phyloP scores from a whole-genome alignment of 768 basidiomycete genomes.

The Tulasnella sp. region DNA sequence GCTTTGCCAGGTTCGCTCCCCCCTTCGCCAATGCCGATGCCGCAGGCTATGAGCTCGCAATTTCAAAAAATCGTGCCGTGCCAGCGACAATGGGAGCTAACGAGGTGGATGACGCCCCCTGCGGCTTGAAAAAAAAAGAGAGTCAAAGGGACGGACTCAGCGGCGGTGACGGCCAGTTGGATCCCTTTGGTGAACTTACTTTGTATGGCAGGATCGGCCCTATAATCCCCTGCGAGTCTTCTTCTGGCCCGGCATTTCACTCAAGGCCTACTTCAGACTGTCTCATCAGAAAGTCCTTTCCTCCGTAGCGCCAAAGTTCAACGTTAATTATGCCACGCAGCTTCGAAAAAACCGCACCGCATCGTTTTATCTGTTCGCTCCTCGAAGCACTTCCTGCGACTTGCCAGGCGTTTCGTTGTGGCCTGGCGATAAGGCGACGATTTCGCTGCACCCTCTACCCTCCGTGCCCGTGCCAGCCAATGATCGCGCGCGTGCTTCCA shows the following conservation, averaged over 20 bases:
- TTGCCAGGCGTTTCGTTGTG: neutral
- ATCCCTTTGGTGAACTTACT: neutral
- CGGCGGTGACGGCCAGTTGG: neutral
- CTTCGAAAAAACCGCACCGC: too few relatives aligned
- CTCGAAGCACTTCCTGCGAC: neutral
- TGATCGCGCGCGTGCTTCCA: too few relatives aligned
- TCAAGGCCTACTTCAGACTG: neutral
- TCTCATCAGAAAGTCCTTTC: neutral
- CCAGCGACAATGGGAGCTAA: too few relatives aligned
- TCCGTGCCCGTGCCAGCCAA: too few relatives aligned
- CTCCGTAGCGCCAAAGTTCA: neutral
- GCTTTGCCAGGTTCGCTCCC: neutral
- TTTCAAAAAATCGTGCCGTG: neutral
- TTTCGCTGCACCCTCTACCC: neutral
- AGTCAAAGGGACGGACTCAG: neutral
- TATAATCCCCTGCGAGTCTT: neutral
- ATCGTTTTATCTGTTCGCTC: neutral
- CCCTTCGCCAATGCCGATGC: neutral
- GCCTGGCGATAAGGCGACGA: neutral
- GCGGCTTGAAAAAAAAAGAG: neutral
- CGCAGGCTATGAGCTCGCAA: neutral
- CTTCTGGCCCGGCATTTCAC: neutral
- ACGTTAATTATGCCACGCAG: slow-evolving; percentile 7
- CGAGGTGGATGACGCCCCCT: neutral
- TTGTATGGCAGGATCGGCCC: neutral